Evolutionary conservation across 108 stramenopile genomes (phyloP).

Genomic region (Conticribra guillardii): DNA sequence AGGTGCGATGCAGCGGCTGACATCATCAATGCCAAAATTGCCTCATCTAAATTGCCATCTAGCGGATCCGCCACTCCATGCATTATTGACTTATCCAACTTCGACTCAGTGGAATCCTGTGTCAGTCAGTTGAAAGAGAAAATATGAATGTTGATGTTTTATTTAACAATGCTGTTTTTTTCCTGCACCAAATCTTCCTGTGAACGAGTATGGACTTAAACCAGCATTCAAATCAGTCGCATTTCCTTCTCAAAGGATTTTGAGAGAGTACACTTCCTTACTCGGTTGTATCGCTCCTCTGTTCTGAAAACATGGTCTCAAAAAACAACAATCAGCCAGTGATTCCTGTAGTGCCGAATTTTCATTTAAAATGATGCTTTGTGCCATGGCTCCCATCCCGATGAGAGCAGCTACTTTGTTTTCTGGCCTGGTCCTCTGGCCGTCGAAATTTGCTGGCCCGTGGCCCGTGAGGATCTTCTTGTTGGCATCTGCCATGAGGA

Average conservation of each 20-base stretch:
- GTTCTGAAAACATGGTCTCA: no score
- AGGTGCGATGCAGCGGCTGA: slow-evolving; percentile 30
- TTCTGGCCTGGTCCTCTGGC: no score
- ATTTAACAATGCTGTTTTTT: slow-evolving; percentile 45
- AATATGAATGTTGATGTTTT: slow-evolving; percentile 14
- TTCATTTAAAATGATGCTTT: no score
- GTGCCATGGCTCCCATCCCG: no score
- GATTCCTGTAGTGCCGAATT: no score
- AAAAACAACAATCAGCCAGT: no score
- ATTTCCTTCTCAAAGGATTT: slow-evolving; percentile 36
- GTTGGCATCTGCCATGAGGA: no score
- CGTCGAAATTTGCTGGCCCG: no score
- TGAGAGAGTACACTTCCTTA: no score
- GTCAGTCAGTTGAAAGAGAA: slow-evolving; percentile 12
- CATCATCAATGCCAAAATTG: slow-evolving; percentile 26
- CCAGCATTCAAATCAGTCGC: slow-evolving; percentile 37
- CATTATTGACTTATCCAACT: slow-evolving; percentile 32
- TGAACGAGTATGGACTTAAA: slow-evolving; percentile 35
- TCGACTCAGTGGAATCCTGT: slow-evolving; percentile 39
- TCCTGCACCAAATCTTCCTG: slow-evolving; percentile 14
- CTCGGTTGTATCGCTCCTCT: no score
- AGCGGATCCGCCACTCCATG: slow-evolving; percentile 14
- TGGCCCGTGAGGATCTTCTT: no score
- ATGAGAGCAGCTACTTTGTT: no score
- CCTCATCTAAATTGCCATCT: background rate